phyloP scores from a whole-genome alignment of 2,329 filamentous ascomycete species.

The Penicillium brasilianum region DNA sequence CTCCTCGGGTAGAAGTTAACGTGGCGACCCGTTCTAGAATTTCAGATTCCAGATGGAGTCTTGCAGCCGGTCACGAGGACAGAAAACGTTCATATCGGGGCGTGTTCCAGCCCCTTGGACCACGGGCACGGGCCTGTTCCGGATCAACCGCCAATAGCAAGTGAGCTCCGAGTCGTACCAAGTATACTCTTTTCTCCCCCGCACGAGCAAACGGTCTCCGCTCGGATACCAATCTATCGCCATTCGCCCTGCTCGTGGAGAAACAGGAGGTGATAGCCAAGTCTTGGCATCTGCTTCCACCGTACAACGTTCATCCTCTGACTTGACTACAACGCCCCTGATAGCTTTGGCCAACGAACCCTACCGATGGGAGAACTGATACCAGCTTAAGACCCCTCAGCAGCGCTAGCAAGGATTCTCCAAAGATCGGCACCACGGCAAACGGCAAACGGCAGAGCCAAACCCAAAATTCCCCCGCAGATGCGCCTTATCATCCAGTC shows the following conservation, averaged over 20 bases:
- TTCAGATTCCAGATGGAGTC: no score
- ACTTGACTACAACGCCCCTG: neutral
- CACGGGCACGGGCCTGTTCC: neutral
- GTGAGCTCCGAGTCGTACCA: no score
- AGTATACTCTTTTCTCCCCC: neutral
- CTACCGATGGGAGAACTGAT: neutral
- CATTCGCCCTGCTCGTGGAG: neutral
- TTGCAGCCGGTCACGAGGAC: neutral
- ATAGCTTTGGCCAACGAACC: neutral
- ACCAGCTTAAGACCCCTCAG: neutral
- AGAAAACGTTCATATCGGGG: neutral
- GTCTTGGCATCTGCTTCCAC: neutral
- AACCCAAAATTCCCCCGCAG: conserved; percentile 6
- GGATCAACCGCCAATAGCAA: no score
- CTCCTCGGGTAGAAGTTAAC: no score
- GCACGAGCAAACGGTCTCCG: neutral
- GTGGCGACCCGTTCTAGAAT: no score
- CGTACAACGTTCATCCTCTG: neutral
- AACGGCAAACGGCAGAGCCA: neutral
- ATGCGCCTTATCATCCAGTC: conserved; percentile 7
- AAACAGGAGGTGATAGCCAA: neutral
- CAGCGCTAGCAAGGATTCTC: conserved; percentile 1
- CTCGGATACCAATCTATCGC: neutral
- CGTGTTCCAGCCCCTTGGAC: no score
- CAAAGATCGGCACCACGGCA: conserved; percentile 5